Conservation (phyloP, 176 grass and related monocot species). For the Microstegium vimineum region DNA sequence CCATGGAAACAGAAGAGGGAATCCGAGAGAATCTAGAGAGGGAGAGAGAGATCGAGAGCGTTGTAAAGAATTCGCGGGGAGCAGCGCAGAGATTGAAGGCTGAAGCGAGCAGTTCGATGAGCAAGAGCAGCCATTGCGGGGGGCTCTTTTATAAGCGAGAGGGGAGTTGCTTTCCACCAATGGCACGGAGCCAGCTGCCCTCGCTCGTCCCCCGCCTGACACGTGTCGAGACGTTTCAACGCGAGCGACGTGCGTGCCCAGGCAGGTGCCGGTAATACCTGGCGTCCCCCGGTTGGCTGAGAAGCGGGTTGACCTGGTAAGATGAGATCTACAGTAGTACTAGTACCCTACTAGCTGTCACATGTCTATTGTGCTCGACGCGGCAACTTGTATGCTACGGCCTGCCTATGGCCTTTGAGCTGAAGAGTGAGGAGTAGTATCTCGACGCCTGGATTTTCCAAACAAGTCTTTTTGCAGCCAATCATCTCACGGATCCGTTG, state of each 20-base stretch:
- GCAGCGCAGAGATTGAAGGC: not conserved
- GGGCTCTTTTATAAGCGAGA: constrained; percentile 50
- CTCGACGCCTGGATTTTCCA: not conserved
- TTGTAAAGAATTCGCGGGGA: not conserved
- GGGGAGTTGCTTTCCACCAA: constrained; percentile 9
- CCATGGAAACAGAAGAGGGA: constrained; percentile 42
- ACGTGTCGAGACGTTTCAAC: constrained; percentile 18
- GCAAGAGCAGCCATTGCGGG: constrained; percentile 18
- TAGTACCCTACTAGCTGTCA: constrained; percentile 21
- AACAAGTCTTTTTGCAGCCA: not conserved
- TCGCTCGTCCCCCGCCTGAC: not conserved
- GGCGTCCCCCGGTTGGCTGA: not conserved
- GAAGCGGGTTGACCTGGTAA: constrained; percentile 44
- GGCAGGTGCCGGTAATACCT: constrained; percentile 56
- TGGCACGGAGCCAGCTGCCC: constrained; percentile 7
- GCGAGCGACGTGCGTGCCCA: not conserved
- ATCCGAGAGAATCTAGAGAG: not conserved
- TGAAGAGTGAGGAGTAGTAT: not conserved
- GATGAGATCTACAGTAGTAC: too few species aligned
- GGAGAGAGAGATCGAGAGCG: not conserved
- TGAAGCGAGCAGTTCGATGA: not conserved
- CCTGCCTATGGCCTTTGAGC: not conserved
- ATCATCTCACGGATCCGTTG: not conserved
- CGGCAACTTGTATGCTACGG: constrained; percentile 6
- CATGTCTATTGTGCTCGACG: constrained; percentile 10